phyloP scores from a whole-genome alignment of 345 rosid species.

The Aegle marmelos region DNA sequence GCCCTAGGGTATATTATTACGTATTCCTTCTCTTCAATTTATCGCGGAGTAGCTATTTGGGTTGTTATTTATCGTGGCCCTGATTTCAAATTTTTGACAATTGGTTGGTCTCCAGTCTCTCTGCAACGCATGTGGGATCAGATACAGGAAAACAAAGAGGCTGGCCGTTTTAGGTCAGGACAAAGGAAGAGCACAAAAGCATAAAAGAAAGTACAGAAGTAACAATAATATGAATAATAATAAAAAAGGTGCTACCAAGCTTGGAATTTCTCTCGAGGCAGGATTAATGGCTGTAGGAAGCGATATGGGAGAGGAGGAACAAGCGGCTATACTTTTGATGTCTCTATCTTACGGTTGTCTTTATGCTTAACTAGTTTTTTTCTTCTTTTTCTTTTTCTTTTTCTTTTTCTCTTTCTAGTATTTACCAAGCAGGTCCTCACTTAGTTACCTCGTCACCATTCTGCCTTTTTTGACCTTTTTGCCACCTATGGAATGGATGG shows the following conservation, averaged over 20 bases:
- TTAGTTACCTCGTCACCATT: not conserved
- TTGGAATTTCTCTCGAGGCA: conserved; percentile 19
- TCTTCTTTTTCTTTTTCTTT: too few species aligned
- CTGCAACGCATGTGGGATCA: conserved; percentile 95
- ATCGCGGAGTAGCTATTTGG: not conserved
- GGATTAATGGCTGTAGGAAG: conserved; percentile 14
- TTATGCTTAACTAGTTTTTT: not conserved
- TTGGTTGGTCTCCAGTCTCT: conserved; percentile 47
- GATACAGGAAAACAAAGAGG: conserved; percentile 65
- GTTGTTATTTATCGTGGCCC: too few species aligned
- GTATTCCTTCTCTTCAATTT: not conserved
- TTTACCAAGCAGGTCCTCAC: too few species aligned
- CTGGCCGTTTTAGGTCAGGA: conserved; percentile 28
- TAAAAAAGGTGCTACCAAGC: not conserved
- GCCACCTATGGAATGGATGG: not conserved
- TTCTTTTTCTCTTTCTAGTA: not conserved
- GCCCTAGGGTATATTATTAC: conserved; percentile 64
- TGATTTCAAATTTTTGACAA: too few species aligned
- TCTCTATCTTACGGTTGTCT: conserved; percentile 46
- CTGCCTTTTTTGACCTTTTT: not conserved
- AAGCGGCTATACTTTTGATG: conserved; percentile 68
- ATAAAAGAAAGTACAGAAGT: conserved; percentile 10
- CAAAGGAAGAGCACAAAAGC: conserved; percentile 21
- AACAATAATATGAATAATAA: not conserved
- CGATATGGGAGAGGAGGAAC: conserved; percentile 50